phyloP scores from a whole-genome alignment of 2,329 filamentous ascomycete genomes.

The Trichoderma breve region DNA sequence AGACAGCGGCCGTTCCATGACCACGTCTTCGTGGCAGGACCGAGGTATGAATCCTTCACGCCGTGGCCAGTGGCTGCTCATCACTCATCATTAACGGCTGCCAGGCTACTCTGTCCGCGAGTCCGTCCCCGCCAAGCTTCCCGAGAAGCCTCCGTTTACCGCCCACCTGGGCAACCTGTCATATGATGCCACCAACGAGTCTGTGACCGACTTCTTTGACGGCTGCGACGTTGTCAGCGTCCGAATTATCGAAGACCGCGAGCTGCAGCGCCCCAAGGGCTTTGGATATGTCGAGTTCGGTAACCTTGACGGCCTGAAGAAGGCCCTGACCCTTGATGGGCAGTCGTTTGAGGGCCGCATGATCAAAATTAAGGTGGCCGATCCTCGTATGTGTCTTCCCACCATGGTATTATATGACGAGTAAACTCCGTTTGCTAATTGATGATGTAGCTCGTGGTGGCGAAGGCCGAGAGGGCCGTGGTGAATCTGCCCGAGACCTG shows the following conservation, averaged over 20 bases:
- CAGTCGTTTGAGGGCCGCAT: conserved; percentile 81
- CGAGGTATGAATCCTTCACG: conserved; percentile 36
- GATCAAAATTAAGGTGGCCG: conserved; percentile 91
- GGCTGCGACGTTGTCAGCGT: conserved; percentile 86
- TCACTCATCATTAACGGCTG: conserved; percentile 24
- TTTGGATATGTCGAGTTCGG: conserved; percentile 97
- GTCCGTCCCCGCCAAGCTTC: conserved; percentile 68
- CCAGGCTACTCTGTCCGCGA: conserved; percentile 65
- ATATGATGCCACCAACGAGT: conserved; percentile 83
- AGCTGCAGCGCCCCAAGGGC: conserved; percentile 91
- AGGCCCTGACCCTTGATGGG: conserved; percentile 81
- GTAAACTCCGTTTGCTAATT: not conserved
- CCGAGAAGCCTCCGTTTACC: conserved; percentile 89
- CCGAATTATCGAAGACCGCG: conserved; percentile 93
- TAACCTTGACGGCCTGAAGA: conserved; percentile 83
- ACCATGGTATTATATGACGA: not conserved
- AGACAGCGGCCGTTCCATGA: conserved; percentile 43
- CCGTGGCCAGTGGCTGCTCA: not conserved
- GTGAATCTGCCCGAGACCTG: conserved; percentile 72
- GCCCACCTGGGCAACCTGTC: conserved; percentile 95
- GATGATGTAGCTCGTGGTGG: conserved; percentile 73
- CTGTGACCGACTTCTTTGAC: conserved; percentile 81
- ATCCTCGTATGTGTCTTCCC: conserved; percentile 72
- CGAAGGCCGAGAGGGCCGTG: conserved; percentile 48
- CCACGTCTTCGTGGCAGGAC: conserved; percentile 43